Evolutionary conservation across 1,284 basidiomycete species (phyloP).

Genomic region (Omphalotus olearius): DNA sequence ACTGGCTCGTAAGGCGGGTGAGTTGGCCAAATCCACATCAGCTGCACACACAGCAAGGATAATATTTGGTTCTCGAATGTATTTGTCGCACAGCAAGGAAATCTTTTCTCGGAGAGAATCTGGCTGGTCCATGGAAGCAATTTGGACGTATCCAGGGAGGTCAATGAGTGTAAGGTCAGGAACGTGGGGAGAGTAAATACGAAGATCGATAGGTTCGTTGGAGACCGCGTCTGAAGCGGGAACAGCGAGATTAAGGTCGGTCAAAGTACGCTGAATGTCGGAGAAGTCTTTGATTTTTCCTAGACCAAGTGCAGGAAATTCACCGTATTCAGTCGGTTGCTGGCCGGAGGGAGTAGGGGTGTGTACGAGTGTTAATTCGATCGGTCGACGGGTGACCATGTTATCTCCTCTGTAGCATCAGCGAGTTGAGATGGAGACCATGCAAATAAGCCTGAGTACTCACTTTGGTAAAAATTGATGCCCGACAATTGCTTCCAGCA

Average conservation of each 20-base stretch:
- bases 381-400: constrained; percentile 98
- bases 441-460: constrained; percentile 4
- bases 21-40: constrained; percentile 98
- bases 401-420: constrained; percentile 78
- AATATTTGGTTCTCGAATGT: constrained; percentile 97
- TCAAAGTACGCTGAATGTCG: constrained; percentile 88
- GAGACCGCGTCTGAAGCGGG: constrained; percentile 88
- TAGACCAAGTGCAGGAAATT: constrained; percentile 88
- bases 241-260: constrained; percentile 94
- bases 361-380: constrained; percentile 96
- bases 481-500: constrained; percentile 96
- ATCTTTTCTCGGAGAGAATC: constrained; percentile 95
- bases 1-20: constrained; percentile 90
- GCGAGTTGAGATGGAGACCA: constrained; percentile 8
- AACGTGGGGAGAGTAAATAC: constrained; percentile 93
- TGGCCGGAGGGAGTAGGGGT: constrained; percentile 62
- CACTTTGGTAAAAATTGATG: constrained; percentile 98
- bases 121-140: constrained; percentile 93
- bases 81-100: constrained; percentile 85
- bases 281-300: constrained; percentile 89
- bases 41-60: constrained; percentile 97
- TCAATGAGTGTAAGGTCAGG: constrained; percentile 98
- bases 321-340: constrained; percentile 82
- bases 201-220: constrained; percentile 92
- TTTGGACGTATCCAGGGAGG: constrained; percentile 96